These are phyloP conservation scores for Phialophora verrucosa DNA, from an alignment of 2,329 filamentous ascomycete species.

Conservation along the genomic window DNA sequence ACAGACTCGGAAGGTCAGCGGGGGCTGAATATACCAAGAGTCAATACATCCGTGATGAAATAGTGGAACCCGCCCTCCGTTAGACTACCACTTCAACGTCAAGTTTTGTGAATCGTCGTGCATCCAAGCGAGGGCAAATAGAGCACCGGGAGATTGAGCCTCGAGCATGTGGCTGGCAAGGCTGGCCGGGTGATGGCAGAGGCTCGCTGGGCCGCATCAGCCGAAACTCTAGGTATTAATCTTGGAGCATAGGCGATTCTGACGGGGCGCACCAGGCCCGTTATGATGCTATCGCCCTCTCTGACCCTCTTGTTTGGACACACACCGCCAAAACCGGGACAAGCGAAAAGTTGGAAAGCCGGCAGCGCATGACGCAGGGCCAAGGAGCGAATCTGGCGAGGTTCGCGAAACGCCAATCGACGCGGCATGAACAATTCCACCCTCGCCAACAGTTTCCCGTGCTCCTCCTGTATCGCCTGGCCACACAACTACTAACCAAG, in stretches of 20 bases:
- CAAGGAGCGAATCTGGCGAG: conserved; percentile 8
- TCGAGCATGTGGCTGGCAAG: not conserved
- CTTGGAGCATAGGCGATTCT: not conserved
- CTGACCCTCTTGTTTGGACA: not conserved
- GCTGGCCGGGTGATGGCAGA: not conserved
- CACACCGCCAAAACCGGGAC: conserved; percentile 9
- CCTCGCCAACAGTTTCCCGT: conserved; percentile 15
- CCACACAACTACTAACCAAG: conserved; percentile 7
- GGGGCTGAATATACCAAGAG: conserved; percentile 1
- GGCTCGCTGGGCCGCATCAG: not conserved
- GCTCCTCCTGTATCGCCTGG: conserved; percentile 7
- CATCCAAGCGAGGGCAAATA: not conserved
- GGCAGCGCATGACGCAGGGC: conserved; percentile 19
- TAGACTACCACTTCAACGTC: not conserved
- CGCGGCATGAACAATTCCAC: conserved; percentile 13
- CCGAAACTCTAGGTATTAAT: not conserved
- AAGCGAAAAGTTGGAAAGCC: conserved; percentile 8
- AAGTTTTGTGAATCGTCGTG: not conserved
- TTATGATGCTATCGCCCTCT: not conserved
- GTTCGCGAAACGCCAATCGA: conserved; percentile 16
- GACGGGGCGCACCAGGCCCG: not conserved
- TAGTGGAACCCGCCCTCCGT: not conserved
- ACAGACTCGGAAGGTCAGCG: not conserved
- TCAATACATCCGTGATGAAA: not conserved
- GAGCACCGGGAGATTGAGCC: not conserved